phyloP scores from a whole-genome alignment of 2,329 filamentous ascomycete genomes.

The Aspergillus spinulosporus region DNA sequence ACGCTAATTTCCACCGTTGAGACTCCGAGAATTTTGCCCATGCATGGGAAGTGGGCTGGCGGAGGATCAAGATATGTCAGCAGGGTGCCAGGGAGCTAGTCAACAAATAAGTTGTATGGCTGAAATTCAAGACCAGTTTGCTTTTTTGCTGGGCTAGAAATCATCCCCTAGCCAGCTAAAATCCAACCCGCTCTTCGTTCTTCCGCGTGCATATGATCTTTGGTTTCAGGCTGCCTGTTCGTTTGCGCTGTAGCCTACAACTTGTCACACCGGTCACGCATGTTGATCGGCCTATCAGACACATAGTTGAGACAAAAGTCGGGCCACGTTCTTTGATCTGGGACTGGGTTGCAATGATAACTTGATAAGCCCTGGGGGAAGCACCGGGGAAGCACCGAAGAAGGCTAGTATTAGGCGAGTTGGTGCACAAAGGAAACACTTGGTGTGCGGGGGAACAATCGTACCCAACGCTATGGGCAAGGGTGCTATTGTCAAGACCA shows the following conservation, averaged over 20 bases:
- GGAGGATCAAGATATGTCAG: neutral
- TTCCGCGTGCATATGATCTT: neutral
- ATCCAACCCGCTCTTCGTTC: neutral
- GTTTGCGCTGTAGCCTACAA: neutral
- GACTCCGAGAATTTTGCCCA: constrained; percentile 2
- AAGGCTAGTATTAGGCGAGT: too few relatives aligned
- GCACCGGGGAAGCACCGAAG: too few relatives aligned
- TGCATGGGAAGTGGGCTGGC: constrained; percentile 6
- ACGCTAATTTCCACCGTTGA: constrained; percentile 1
- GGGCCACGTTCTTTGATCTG: neutral
- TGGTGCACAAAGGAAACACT: too few relatives aligned
- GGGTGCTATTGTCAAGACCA: neutral
- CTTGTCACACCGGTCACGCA: neutral
- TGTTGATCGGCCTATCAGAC: neutral
- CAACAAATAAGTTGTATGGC: neutral
- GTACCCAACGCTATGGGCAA: neutral
- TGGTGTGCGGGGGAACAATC: too few relatives aligned
- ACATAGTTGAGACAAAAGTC: neutral
- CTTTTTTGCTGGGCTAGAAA: constrained; percentile 1
- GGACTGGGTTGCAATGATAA: too few relatives aligned
- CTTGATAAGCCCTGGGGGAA: too few relatives aligned
- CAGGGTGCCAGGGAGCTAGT: neutral
- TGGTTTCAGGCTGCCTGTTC: neutral
- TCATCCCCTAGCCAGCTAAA: neutral
- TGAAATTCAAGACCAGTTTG: neutral